Conservation (phyloP, 768 basidiomycete genomes). For the Xerocomus brunneocitrinus region DNA sequence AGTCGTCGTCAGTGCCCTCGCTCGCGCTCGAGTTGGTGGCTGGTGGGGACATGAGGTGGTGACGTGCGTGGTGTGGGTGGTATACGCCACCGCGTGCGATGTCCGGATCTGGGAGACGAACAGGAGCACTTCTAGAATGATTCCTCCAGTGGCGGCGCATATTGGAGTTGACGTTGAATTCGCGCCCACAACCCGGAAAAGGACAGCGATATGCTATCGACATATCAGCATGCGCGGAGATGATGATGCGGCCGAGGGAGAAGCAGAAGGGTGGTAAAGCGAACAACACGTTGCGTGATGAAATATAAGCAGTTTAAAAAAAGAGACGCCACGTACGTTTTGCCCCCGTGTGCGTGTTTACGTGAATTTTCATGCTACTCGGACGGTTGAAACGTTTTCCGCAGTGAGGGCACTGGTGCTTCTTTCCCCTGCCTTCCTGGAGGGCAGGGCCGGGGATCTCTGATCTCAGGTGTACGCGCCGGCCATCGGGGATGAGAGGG, state of each 20-base stretch:
- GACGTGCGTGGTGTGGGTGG: neutral
- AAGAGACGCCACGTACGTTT: conserved; percentile 29
- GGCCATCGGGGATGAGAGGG: conserved; percentile 25
- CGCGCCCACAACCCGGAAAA: conserved; percentile 66
- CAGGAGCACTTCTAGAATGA: conserved; percentile 37
- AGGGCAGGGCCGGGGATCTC: conserved; percentile 25
- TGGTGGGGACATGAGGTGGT: conserved; percentile 25
- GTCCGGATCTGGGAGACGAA: conserved; percentile 21
- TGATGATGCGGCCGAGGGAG: neutral
- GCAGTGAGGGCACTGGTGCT: conserved; percentile 36
- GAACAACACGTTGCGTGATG: conserved; percentile 13
- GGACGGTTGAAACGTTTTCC: conserved; percentile 41
- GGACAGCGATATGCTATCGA: conserved; percentile 66
- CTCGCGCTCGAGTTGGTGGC: conserved; percentile 28
- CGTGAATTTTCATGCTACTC: conserved; percentile 40
- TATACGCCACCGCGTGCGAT: conserved; percentile 9
- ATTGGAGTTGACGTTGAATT: conserved; percentile 82
- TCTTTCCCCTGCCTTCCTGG: conserved; percentile 33
- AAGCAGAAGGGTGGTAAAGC: neutral
- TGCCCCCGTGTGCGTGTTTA: conserved; percentile 40
- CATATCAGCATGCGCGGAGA: conserved; percentile 11
- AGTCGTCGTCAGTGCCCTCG: conserved; percentile 12
- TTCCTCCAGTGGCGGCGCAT: conserved; percentile 79
- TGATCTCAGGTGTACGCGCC: conserved; percentile 25
- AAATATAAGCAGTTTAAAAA: conserved; percentile 5